phyloP scores from a whole-genome alignment of 345 rosid genomes.

The Reutealis trisperma region DNA sequence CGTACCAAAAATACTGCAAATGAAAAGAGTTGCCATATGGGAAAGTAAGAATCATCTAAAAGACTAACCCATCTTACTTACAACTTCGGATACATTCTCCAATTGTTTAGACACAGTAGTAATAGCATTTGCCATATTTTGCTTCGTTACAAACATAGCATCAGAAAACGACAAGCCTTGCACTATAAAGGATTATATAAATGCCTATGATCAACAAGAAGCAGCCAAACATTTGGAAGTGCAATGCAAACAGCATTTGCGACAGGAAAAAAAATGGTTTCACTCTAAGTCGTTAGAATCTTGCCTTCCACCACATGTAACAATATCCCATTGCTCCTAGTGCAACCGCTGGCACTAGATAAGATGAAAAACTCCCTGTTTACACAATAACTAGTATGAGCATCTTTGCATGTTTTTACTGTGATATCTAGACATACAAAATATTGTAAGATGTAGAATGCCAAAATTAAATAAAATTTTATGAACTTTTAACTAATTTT shows the following conservation, averaged over 20 bases:
- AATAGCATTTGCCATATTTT: slow-evolving; percentile 85
- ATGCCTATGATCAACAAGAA: slow-evolving; percentile 2
- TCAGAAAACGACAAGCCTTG: slow-evolving; percentile 93
- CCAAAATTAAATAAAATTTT: neutral
- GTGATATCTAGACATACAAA: neutral
- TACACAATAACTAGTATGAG: slow-evolving; percentile 13
- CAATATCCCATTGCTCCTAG: slow-evolving; percentile 94
- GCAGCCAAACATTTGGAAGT: slow-evolving; percentile 10
- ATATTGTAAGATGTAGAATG: neutral
- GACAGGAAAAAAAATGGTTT: neutral
- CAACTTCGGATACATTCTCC: slow-evolving; percentile 75
- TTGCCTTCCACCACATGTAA: slow-evolving; percentile 97
- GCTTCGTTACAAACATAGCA: slow-evolving; percentile 88
- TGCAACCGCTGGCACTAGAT: slow-evolving; percentile 87
- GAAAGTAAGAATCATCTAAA: neutral
- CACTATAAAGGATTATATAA: slow-evolving; percentile 9
- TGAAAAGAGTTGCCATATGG: neutral
- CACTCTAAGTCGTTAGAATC: slow-evolving; percentile 18
- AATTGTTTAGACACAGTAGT: slow-evolving; percentile 73
- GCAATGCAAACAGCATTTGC: slow-evolving; percentile 4
- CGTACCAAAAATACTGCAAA: slow-evolving; percentile 14
- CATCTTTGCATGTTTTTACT: neutral
- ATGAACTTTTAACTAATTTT: neutral
- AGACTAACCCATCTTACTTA: slow-evolving; percentile 35
- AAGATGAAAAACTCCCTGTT: slow-evolving; percentile 68